phyloP scores from a whole-genome alignment of 2,329 filamentous ascomycete species.

The Claviceps sp. region DNA sequence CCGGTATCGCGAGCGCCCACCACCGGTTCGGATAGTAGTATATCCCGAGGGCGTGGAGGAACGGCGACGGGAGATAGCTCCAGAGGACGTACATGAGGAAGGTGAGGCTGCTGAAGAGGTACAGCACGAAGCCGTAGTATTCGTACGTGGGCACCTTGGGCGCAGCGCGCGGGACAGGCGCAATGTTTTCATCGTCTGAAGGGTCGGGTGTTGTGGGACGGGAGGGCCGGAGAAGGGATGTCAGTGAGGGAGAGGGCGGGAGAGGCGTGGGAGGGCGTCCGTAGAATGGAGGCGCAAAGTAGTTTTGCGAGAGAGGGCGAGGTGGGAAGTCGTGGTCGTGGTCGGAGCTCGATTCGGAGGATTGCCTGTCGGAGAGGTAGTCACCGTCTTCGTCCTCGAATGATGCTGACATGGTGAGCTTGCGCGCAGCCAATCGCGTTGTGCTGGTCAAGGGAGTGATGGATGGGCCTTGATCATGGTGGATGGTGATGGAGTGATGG shows the following conservation, averaged over 20 bases:
- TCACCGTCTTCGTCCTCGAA: constrained; percentile 23
- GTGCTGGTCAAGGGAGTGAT: background rate
- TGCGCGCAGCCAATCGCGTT: background rate
- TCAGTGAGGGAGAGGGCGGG: constrained; percentile 83
- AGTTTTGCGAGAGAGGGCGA: constrained; percentile 36
- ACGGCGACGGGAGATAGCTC: constrained; percentile 84
- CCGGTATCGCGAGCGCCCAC: constrained; percentile 90
- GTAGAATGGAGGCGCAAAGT: constrained; percentile 79
- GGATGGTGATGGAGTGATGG: background rate
- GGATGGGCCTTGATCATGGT: background rate
- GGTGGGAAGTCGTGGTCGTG: constrained; percentile 23
- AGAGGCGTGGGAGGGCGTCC: constrained; percentile 90
- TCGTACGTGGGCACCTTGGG: constrained; percentile 98
- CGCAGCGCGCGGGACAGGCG: constrained; percentile 71
- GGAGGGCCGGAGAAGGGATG: constrained; percentile 78
- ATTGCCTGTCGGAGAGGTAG: constrained; percentile 22
- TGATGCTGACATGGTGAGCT: constrained; percentile 18
- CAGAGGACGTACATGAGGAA: constrained; percentile 66
- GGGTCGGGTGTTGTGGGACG: constrained; percentile 88
- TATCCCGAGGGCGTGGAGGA: constrained; percentile 85
- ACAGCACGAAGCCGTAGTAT: constrained; percentile 97
- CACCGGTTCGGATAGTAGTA: constrained; percentile 95
- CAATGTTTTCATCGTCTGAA: constrained; percentile 77
- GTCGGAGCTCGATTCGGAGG: constrained; percentile 11
- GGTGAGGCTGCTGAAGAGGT: constrained; percentile 71